Base-by-base conservation (phyloP, 208 protist species). In the Leishmania arabica region DNA sequence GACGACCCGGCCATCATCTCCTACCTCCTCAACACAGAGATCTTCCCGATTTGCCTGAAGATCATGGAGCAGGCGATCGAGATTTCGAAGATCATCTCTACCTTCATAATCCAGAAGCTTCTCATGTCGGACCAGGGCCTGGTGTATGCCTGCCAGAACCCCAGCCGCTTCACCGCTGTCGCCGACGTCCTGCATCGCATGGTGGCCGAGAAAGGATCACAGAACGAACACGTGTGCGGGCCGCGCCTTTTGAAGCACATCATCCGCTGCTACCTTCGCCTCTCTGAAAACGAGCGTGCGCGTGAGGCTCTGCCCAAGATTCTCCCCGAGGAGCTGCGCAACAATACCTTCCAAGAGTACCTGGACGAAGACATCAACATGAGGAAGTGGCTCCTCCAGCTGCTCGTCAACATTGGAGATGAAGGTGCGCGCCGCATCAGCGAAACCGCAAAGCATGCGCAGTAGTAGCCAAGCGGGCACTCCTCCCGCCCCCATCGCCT, bases 91-190 rank as follows among this genome's bases (percentile, higher is more conserved):
- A 99, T 99, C 27, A 98, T 99, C 3, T 99, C 99, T 17, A 99
- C 99, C 40, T 99, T 99, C 88, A 99, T 99, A 75, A 97, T 99
- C 51, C 99, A 99, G 90, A 99, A 99, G 91, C 99, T 99, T 49
- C 89, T 99, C 1, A 88, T 98, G 19, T 98, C 99, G 49, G 98
- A 99, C 21, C 93, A 96, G 64, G 99, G 99, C 4, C 95, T 99
- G 27, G 79, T 93, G 68, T 99, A 99, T 84, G 99, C 99, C 31
- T 99, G 99, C 87, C 91, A 97, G 9, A 99, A 94, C 5, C 95
- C 97, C 31, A 98, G 99, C 51, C 89, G 98, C 11, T 99, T 99
- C 85, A 99, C 94, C 76, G 96, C 97, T 42, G 98, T 99, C 17
- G 92, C 90, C 11, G 95, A 92, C 15, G 98, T 99, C n/a, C 93